A percentile compares a stretch with the other conserved stretches of the same genome.
phyloP scores from a whole-genome alignment of 2,329 filamentous ascomycete genomes.

The Cordyceps farinosa region DNA sequence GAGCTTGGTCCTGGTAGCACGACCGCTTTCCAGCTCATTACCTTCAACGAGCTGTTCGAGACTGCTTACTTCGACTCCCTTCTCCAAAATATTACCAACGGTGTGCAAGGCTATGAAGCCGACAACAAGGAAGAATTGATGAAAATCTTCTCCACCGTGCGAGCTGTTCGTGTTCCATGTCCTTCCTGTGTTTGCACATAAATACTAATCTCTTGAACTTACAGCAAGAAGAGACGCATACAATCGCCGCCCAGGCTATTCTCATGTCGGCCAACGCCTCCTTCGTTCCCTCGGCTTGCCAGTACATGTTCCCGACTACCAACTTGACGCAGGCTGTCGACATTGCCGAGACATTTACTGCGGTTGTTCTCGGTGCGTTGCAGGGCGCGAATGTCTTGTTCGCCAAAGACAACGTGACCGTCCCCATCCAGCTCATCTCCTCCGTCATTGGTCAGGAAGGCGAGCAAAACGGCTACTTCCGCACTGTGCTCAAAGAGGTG shows the following conservation, averaged over 20 bases:
- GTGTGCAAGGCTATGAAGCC: constrained; percentile 47
- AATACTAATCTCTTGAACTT: constrained; percentile 29
- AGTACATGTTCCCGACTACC: constrained; percentile 60
- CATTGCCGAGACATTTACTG: constrained; percentile 64
- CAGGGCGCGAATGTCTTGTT: constrained; percentile 60
- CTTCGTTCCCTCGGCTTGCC: constrained; percentile 58
- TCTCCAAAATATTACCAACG: constrained; percentile 60
- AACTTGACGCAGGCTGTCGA: constrained; percentile 55
- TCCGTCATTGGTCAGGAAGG: constrained; percentile 69
- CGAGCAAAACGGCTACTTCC: constrained; percentile 69
- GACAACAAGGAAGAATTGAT: constrained; percentile 40
- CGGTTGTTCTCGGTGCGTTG: constrained; percentile 64
- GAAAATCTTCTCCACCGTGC: constrained; percentile 45
- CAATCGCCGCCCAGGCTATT: constrained; percentile 54
- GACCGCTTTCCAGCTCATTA: constrained; percentile 60
- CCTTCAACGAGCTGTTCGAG: constrained; percentile 69
- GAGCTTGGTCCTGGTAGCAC: constrained; percentile 49
- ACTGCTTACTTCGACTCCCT: constrained; percentile 65
- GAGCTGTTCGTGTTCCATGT: constrained; percentile 34
- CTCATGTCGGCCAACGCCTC: constrained; percentile 48
- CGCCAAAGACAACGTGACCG: constrained; percentile 48
- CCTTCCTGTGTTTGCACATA: constrained; percentile 40
- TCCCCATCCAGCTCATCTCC: constrained; percentile 53
- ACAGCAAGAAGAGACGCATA: constrained; percentile 66
- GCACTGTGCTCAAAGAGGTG: constrained; percentile 51